Percentiles rank a stretch among this genome's conserved stretches.
Evolutionary conservation across 2,329 filamentous ascomycete genomes (phyloP).

Genomic region (Claviceps maximensis): DNA sequence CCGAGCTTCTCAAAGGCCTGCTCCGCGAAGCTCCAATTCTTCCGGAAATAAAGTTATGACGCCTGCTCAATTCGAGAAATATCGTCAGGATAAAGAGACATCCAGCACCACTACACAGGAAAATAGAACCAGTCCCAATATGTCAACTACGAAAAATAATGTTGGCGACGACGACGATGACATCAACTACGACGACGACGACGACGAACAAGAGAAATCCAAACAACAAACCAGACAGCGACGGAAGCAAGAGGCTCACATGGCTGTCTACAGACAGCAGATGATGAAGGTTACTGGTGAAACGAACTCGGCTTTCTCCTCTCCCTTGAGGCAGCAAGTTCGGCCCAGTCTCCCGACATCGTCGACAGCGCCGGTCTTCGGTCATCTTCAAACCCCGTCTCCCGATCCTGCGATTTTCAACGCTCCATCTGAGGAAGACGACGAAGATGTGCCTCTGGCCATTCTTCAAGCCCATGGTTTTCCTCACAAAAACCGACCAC

Average conservation of each 20-base stretch:
- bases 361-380: conserved; percentile 49
- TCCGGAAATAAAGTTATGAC: conserved; percentile 74
- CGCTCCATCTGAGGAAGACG: conserved; percentile 70
- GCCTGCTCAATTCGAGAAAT: conserved; percentile 72
- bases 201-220: conserved; percentile 67
- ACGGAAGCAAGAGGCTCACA: conserved; percentile 78
- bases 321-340: conserved; percentile 18
- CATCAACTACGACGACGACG: conserved; percentile 56
- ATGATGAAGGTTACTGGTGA: conserved; percentile 96
- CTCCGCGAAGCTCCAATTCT: conserved; percentile 22
- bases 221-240: conserved; percentile 62
- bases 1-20: conserved; percentile 19
- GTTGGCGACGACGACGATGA: conserved; percentile 53
- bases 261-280: conserved; percentile 80
- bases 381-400: conserved; percentile 22
- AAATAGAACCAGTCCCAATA: conserved; percentile 12
- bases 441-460: conserved; percentile 76
- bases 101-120: conserved; percentile 30
- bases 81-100: conserved; percentile 61
- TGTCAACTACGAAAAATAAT: conserved; percentile 39
- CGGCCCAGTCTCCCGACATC: conserved; percentile 45
- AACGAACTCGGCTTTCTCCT: conserved; percentile 21
- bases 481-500: conserved; percentile 63
- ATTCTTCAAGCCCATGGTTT: conserved; percentile 85
- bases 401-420: conserved; percentile 28